Evolutionary conservation across 257 asterid species (phyloP), one percentile per base, ranked within the genome.

Genomic region (Ophiorrhiza pumila): DNA sequence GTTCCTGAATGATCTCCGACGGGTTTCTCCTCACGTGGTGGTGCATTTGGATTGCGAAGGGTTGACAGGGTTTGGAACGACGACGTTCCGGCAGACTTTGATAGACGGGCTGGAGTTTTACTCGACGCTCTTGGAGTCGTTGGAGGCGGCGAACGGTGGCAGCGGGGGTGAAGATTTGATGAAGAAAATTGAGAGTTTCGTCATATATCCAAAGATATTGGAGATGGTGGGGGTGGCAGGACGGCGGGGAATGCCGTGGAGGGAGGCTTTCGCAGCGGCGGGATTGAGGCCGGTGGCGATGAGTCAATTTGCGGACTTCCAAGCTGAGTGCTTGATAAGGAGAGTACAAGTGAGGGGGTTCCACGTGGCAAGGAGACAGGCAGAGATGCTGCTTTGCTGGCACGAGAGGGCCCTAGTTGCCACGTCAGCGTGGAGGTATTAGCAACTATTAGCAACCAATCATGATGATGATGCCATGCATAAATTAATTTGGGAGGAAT

Each of bases 351-450:
- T 85, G 0, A 83, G 95, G 69, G 99, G 99, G 8, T 91, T 94
- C 91, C 97, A 88, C 80, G 96, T 91, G 70, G 90, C 79, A 18
- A 91, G 91, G 71, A 83, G 85, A 18, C 97, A 88, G 80, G 93
- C 90, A 22, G 99, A 95, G 92, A 83, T 92, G 97, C 77, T 90
- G 92, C 99, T 95, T 56, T 95, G 97, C 83, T 95, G 99, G 99
- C 94, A 92, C 47, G 94, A 88, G 35, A 79, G 96, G 88, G 92
- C 91, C 3, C 85, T 92, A 0, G 93, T 86, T n/a, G 90, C 97
- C 86, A 89, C 92, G 76, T 95, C 99, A 73, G 93, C 97, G 0
- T 95, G 99, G 99, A 83, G 93, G 87, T 88, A 53, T 77, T 93
- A 72, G 70, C 25, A 43, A 62, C 56, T 72, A 46, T 43, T 46